Conservation (phyloP, 352 stramenopile species). For the Pseudoperonospora humuli region DNA sequence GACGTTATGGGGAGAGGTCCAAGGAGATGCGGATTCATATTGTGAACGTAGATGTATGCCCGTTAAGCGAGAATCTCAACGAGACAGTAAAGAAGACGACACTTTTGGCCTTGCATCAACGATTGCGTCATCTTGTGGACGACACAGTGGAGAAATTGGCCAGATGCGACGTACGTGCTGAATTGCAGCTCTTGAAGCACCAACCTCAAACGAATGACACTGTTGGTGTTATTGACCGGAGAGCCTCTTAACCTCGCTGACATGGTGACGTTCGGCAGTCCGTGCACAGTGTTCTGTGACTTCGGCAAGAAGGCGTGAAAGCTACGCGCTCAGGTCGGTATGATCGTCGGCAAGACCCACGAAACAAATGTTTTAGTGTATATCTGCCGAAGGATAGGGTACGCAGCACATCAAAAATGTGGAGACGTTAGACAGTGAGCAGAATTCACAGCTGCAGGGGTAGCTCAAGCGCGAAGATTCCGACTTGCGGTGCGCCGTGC, state of each 20-base stretch:
- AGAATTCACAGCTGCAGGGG: constrained; percentile 1
- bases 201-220: constrained; percentile 6
- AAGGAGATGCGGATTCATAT: too few relatives aligned
- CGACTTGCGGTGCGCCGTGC: neutral
- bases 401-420: constrained; percentile 5
- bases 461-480: constrained; percentile 3
- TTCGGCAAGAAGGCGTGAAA: neutral
- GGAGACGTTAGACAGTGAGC: constrained; percentile 1
- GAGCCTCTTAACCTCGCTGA: neutral
- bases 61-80: too few relatives aligned
- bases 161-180: constrained; percentile 22
- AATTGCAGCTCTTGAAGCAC: constrained; percentile 18
- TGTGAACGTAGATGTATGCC: too few relatives aligned
- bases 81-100: too few relatives aligned
- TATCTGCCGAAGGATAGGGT: constrained; percentile 7
- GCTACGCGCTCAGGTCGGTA: neutral
- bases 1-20: too few relatives aligned
- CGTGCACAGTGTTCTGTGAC: constrained; percentile 3
- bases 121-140: too few relatives aligned
- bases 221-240: constrained; percentile 8
- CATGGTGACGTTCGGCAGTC: constrained; percentile 8
- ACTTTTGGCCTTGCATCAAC: too few relatives aligned
- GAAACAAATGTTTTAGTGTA: constrained; percentile 10
- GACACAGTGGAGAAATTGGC: too few relatives aligned
- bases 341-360: constrained; percentile 11